A percentile compares a stretch with the other conserved stretches of the same genome.
Conservation (phyloP, 2,329 filamentous ascomycete genomes). For the Cadophora sp. region DNA sequence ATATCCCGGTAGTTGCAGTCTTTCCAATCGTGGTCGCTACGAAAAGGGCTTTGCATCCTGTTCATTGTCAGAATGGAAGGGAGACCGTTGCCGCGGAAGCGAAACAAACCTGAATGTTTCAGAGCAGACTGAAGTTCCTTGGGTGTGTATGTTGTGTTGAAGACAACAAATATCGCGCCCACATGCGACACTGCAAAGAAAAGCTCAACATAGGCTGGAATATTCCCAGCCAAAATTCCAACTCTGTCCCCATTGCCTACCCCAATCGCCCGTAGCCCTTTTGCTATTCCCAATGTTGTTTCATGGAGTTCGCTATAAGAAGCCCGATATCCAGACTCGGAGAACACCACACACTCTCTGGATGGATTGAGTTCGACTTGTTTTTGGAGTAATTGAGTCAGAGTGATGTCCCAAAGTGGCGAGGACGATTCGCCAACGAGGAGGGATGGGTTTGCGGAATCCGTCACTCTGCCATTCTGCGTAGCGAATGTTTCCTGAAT, state of each 20-base stretch:
- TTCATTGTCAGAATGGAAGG: not conserved
- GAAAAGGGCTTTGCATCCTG: slow-evolving; percentile 76
- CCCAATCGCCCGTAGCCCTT: slow-evolving; percentile 28
- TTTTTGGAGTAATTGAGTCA: slow-evolving; percentile 74
- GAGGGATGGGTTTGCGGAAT: not conserved
- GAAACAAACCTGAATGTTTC: slow-evolving; percentile 66
- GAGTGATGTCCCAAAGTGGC: slow-evolving; percentile 64
- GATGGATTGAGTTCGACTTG: slow-evolving; percentile 67
- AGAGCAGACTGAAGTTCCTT: slow-evolving; percentile 75
- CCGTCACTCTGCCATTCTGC: not conserved
- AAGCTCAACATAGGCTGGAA: slow-evolving; percentile 41
- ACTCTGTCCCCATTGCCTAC: slow-evolving; percentile 32
- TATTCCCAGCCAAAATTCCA: slow-evolving; percentile 38
- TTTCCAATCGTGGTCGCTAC: slow-evolving; percentile 6
- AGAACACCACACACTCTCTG: slow-evolving; percentile 57
- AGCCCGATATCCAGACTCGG: not conserved
- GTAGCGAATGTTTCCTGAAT: not conserved
- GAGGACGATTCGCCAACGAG: slow-evolving; percentile 4
- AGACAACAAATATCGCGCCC: slow-evolving; percentile 74
- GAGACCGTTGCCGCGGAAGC: not conserved
- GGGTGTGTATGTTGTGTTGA: slow-evolving; percentile 84
- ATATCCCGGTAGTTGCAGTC: not conserved
- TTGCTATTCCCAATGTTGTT: slow-evolving; percentile 48
- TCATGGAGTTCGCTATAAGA: slow-evolving; percentile 50
- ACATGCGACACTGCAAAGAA: slow-evolving; percentile 48